These are phyloP conservation scores for Aspergillus piperis DNA, from an alignment of 2,329 filamentous ascomycete genomes.

Conservation along the genomic window DNA sequence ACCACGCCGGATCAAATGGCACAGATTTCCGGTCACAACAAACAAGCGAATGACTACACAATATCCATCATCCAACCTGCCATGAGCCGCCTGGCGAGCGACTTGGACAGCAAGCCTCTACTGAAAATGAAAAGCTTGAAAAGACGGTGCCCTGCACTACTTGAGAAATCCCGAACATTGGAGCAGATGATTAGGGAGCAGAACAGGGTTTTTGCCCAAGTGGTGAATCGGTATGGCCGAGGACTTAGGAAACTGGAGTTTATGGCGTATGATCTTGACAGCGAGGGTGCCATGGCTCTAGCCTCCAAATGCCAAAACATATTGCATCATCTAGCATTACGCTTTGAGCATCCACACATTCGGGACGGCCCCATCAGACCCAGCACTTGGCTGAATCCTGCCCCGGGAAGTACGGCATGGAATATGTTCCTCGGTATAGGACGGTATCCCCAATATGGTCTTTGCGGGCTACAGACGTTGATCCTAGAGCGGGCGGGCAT, in stretches of 20 bases:
- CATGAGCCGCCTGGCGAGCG: not conserved
- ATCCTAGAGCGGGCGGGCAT: conserved; percentile 37
- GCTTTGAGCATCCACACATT: conserved; percentile 38
- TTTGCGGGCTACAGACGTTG: conserved; percentile 31
- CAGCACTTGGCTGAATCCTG: conserved; percentile 31
- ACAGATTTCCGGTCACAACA: conserved; percentile 1
- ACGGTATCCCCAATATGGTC: conserved; percentile 19
- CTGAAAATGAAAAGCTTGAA: conserved; percentile 4
- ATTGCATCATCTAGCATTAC: conserved; percentile 36
- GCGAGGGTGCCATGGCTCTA: conserved; percentile 30
- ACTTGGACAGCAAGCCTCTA: not conserved
- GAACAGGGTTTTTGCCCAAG: conserved; percentile 27
- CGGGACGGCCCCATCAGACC: conserved; percentile 32
- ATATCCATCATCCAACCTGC: conserved; percentile 21
- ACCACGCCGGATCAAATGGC: conserved; percentile 22
- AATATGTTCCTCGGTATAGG: conserved; percentile 36
- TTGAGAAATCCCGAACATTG: conserved; percentile 10
- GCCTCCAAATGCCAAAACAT: conserved; percentile 23
- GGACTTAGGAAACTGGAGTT: conserved; percentile 34
- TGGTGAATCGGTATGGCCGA: conserved; percentile 28
- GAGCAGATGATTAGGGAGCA: conserved; percentile 28
- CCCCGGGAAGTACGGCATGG: conserved; percentile 32
- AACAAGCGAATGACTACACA: conserved; percentile 11
- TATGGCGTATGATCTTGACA: conserved; percentile 34
- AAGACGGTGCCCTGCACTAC: not conserved